Evolutionary conservation across 2,329 filamentous ascomycete genomes (phyloP).

Genomic region (Akanthomyces lecanii): DNA sequence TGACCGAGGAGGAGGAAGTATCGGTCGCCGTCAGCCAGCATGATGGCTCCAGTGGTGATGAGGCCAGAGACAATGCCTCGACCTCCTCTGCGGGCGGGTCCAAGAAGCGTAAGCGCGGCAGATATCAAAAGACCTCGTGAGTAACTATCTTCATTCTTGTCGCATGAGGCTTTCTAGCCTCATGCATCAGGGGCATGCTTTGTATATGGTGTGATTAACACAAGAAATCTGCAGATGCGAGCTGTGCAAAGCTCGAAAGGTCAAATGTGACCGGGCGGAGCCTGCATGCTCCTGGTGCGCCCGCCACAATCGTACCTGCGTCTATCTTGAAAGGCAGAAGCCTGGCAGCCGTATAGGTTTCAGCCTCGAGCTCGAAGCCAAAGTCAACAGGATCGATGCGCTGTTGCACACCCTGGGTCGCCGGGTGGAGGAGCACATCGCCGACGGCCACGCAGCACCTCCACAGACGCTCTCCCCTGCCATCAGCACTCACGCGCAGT

Average conservation of each 20-base stretch:
- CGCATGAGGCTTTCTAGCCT: neutral
- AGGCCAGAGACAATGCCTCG: constrained; percentile 31
- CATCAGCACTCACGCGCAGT: constrained; percentile 32
- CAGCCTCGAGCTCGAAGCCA: constrained; percentile 55
- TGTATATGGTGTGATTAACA: constrained; percentile 10
- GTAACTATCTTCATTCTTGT: constrained; percentile 18
- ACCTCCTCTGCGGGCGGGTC: constrained; percentile 23
- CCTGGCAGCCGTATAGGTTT: constrained; percentile 61
- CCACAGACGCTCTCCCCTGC: constrained; percentile 30
- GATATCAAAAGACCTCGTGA: constrained; percentile 41
- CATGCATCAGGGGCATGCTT: neutral
- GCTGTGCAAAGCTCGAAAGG: constrained; percentile 42
- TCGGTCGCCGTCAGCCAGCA: constrained; percentile 11
- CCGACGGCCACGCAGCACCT: constrained; percentile 28
- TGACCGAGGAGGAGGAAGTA: constrained; percentile 17
- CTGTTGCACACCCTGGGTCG: constrained; percentile 39
- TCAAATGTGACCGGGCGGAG: constrained; percentile 49
- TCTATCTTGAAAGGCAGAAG: constrained; percentile 68
- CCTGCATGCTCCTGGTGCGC: constrained; percentile 68
- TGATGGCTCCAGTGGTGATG: constrained; percentile 35
- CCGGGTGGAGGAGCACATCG: constrained; percentile 40
- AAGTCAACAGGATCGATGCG: constrained; percentile 49
- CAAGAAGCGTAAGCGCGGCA: constrained; percentile 38
- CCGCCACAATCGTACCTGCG: constrained; percentile 61
- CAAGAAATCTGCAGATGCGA: constrained; percentile 32